Conservation (phyloP, 441 rosid genomes). For the Gossypium gossypioides region DNA sequence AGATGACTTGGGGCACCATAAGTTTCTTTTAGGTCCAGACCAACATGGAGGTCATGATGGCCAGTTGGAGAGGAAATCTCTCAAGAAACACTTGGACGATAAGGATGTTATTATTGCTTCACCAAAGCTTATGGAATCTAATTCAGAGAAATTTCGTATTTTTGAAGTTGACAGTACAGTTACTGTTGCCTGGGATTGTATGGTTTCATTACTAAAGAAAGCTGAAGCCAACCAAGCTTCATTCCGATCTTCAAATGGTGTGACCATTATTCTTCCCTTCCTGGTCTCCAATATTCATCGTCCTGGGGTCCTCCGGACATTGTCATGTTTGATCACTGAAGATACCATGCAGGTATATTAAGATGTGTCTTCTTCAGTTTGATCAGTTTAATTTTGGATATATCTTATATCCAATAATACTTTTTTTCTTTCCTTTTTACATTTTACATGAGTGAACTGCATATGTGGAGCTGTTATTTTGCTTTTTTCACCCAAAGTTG, state of each 20-base stretch:
- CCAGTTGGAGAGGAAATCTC: slow-evolving; percentile 64
- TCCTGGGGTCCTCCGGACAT: slow-evolving; percentile 77
- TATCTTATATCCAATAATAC: slow-evolving; percentile 1
- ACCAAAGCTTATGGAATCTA: slow-evolving; percentile 80
- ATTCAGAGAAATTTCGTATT: slow-evolving; percentile 64
- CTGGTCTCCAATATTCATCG: slow-evolving; percentile 78
- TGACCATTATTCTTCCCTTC: slow-evolving; percentile 82
- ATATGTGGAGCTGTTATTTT: neutral
- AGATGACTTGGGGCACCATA: slow-evolving; percentile 94
- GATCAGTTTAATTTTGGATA: slow-evolving; percentile 8
- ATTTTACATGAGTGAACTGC: neutral
- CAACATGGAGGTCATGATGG: slow-evolving; percentile 31
- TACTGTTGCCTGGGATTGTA: slow-evolving; percentile 90
- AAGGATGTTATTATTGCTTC: slow-evolving; percentile 84
- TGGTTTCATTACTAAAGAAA: slow-evolving; percentile 91
- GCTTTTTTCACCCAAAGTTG: neutral
- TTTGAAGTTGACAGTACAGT: slow-evolving; percentile 84
- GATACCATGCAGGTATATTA: slow-evolving; percentile 70
- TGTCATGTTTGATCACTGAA: slow-evolving; percentile 94
- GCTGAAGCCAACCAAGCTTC: slow-evolving; percentile 89
- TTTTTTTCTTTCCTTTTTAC: slow-evolving; percentile 1
- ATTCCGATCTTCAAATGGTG: slow-evolving; percentile 85
- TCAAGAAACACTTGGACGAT: slow-evolving; percentile 68
- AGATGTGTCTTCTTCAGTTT: slow-evolving; percentile 11
- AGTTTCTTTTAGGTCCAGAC: slow-evolving; percentile 77